Percentiles rank a stretch among this genome's conserved stretches.
phyloP scores from a whole-genome alignment of 164 flowering plant genomes.

The Vitis riparia region DNA sequence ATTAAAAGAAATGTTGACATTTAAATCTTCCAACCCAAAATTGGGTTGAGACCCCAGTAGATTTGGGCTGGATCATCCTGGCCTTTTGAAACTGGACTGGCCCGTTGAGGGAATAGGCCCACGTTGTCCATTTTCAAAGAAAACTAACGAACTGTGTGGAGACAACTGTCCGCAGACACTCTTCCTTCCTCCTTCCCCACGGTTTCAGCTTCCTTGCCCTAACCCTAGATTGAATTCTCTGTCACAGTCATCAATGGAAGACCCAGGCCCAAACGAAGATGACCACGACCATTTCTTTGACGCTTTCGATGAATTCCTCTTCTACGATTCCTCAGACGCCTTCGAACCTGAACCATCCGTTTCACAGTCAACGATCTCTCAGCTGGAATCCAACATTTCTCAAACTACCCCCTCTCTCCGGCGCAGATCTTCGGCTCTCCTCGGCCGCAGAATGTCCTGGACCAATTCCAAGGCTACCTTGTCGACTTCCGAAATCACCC shows the following conservation, averaged over 20 bases:
- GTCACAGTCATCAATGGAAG: slow-evolving; percentile 15
- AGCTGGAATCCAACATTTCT: slow-evolving; percentile 5
- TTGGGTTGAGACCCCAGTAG: no score
- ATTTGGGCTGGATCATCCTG: no score
- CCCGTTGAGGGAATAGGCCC: no score
- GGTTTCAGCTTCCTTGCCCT: no score
- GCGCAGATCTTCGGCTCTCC: slow-evolving; percentile 21
- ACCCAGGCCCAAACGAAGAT: slow-evolving; percentile 5
- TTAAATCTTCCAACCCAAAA: no score
- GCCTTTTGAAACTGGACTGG: no score
- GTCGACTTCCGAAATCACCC: slow-evolving; percentile 8
- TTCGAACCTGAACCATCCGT: slow-evolving; percentile 18
- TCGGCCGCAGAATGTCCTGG: slow-evolving; percentile 1
- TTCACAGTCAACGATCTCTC: slow-evolving; percentile 20
- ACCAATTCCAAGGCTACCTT: slow-evolving; percentile 5
- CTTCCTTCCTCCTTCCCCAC: no score
- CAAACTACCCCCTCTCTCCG: slow-evolving; percentile 20
- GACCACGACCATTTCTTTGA: slow-evolving; percentile 40
- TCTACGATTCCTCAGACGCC: slow-evolving; percentile 28
- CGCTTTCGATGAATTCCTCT: slow-evolving; percentile 44
- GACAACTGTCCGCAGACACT: no score
- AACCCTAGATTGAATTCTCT: no score
- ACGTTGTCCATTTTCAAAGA: no score
- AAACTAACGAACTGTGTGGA: no score
- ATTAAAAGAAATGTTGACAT: no score